These are phyloP conservation scores for Penicillium sp. DNA, from an alignment of 2,329 filamentous ascomycete genomes.

Conservation along the genomic window DNA sequence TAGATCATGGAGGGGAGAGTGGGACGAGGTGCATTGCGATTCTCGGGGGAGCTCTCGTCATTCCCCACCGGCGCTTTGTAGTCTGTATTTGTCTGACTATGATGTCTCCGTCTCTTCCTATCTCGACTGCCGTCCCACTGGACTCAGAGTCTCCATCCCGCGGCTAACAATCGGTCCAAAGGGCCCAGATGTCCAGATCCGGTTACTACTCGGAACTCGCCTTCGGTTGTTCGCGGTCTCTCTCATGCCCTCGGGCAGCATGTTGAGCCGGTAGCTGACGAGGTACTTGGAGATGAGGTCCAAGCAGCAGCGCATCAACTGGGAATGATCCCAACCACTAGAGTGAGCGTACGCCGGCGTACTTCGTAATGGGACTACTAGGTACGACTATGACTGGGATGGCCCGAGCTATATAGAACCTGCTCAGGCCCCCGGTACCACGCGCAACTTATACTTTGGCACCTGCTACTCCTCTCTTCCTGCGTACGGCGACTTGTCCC, in stretches of 20 bases:
- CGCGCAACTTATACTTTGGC: neutral
- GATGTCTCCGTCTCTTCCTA: no score
- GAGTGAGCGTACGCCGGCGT: neutral
- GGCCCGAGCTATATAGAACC: neutral
- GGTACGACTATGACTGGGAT: neutral
- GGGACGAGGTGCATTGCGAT: neutral
- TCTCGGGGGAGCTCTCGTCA: neutral
- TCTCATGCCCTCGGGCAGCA: neutral
- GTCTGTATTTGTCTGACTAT: neutral
- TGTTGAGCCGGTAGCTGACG: neutral
- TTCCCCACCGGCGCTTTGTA: neutral
- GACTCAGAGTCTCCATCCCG: neutral
- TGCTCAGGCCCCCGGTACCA: neutral
- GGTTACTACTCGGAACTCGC: constrained; percentile 5
- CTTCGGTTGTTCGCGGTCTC: constrained; percentile 9
- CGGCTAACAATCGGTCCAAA: constrained; percentile 10
- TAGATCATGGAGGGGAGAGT: neutral
- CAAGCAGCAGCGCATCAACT: neutral
- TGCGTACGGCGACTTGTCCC: neutral
- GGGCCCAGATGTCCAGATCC: neutral
- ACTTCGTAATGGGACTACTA: neutral
- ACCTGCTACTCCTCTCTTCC: neutral
- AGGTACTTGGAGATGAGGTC: neutral
- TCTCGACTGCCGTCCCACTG: neutral
- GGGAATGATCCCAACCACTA: no score